phyloP scores from a whole-genome alignment of 345 rosid genomes.

The Dipteronia sinensis region DNA sequence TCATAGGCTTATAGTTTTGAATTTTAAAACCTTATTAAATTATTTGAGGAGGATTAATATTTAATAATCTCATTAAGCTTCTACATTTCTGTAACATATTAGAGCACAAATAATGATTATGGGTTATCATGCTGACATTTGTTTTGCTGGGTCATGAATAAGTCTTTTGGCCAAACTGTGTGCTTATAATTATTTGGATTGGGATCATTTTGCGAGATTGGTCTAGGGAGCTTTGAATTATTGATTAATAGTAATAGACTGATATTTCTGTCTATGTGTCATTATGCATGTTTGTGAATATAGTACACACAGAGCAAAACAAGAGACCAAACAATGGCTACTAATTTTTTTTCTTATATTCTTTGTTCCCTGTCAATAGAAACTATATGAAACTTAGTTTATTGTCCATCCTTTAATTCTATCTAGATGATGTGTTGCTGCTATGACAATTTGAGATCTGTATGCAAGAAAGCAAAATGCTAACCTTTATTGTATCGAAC shows the following conservation, averaged over 20 bases:
- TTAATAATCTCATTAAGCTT: not conserved
- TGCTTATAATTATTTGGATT: not conserved
- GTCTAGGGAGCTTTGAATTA: not conserved
- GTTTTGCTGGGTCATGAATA: not conserved
- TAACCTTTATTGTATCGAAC: not conserved
- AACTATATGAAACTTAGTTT: not conserved
- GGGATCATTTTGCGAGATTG: not conserved
- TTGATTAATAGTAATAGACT: not conserved
- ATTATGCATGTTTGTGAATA: not conserved
- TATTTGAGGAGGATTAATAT: not conserved
- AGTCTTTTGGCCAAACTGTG: not conserved
- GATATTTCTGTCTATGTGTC: not conserved
- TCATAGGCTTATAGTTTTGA: not conserved
- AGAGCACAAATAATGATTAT: not conserved
- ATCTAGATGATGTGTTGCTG: not conserved
- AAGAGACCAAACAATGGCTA: not conserved
- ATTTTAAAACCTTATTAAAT: not conserved
- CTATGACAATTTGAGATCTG: not conserved
- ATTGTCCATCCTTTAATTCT: not conserved
- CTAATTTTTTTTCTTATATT: not conserved
- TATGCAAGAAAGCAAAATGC: slow-evolving; percentile 1
- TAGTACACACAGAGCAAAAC: not conserved
- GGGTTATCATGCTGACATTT: not conserved
- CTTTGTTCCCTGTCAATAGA: not conserved
- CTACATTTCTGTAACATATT: not conserved